Evolutionary conservation across 352 stramenopile genomes (phyloP).

Genomic region (Aphanomyces euteiches): DNA sequence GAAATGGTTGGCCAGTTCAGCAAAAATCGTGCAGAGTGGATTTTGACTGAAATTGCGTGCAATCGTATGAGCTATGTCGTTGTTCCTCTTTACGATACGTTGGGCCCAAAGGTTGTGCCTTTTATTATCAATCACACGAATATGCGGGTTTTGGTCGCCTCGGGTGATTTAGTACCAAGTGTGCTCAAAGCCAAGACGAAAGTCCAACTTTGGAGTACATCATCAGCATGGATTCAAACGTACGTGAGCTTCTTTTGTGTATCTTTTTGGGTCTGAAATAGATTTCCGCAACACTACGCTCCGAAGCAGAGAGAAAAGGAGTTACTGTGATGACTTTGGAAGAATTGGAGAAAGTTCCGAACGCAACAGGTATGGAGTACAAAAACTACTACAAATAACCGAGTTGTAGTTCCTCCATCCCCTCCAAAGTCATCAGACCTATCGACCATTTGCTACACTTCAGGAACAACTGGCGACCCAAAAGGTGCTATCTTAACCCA

Average conservation of each 20-base stretch:
- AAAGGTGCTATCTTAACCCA: conserved; percentile 55
- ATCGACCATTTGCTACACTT: conserved; percentile 62
- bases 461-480: conserved; percentile 45
- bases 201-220: conserved; percentile 7
- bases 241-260: background rate
- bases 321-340: background rate
- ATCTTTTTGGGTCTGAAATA: background rate
- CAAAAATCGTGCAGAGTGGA: conserved; percentile 88
- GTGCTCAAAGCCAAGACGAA: conserved; percentile 28
- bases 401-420: conserved; percentile 1
- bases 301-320: conserved; percentile 12
- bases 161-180: conserved; percentile 21
- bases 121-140: conserved; percentile 33
- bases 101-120: conserved; percentile 32
- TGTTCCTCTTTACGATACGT: conserved; percentile 44
- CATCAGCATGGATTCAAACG: conserved; percentile 3
- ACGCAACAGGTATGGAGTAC: background rate
- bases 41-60: conserved; percentile 86
- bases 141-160: conserved; percentile 32
- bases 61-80: conserved; percentile 45
- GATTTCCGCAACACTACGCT: conserved; percentile 10
- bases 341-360: conserved; percentile 1
- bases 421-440: conserved; percentile 29
- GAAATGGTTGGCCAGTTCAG: conserved; percentile 78
- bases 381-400: background rate